Evolutionary conservation across 345 rosid species (phyloP).

Genomic region (Arabis alpina): DNA sequence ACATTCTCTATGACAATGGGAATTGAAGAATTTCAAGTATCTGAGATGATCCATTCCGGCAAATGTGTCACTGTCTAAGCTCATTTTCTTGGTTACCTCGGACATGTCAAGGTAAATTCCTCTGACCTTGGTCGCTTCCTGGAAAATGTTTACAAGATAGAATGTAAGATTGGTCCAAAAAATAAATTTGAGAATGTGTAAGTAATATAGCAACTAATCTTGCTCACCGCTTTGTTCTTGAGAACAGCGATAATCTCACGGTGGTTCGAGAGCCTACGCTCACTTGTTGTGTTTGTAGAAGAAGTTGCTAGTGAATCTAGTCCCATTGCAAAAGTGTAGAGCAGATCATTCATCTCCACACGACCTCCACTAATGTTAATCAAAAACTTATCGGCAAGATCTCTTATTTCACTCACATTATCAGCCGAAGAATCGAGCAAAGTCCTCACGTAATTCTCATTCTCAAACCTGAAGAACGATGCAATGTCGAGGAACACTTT

Average conservation of each 20-base stretch:
- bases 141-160: neutral
- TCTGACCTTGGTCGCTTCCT: conserved; percentile 37
- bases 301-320: conserved; percentile 17
- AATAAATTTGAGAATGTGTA: too few species aligned
- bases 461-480: conserved; percentile 35
- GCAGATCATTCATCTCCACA: conserved; percentile 38
- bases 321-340: conserved; percentile 38
- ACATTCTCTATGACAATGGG: neutral
- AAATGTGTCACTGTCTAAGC: conserved; percentile 16
- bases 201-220: neutral
- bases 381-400: conserved; percentile 39
- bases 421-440: conserved; percentile 30
- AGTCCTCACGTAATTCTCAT: neutral
- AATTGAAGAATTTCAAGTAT: conserved; percentile 35
- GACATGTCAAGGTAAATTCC: conserved; percentile 39
- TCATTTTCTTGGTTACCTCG: neutral
- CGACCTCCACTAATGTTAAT: conserved; percentile 13
- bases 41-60: conserved; percentile 36
- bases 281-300: neutral
- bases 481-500: conserved; percentile 47
- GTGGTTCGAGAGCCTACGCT: conserved; percentile 4
- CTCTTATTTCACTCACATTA: conserved; percentile 17
- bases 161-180: neutral
- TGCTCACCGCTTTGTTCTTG: neutral
- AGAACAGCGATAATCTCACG: conserved; percentile 3